Conservation (phyloP, 192 early-diverging fungal species). For the Coemansia sp. region DNA sequence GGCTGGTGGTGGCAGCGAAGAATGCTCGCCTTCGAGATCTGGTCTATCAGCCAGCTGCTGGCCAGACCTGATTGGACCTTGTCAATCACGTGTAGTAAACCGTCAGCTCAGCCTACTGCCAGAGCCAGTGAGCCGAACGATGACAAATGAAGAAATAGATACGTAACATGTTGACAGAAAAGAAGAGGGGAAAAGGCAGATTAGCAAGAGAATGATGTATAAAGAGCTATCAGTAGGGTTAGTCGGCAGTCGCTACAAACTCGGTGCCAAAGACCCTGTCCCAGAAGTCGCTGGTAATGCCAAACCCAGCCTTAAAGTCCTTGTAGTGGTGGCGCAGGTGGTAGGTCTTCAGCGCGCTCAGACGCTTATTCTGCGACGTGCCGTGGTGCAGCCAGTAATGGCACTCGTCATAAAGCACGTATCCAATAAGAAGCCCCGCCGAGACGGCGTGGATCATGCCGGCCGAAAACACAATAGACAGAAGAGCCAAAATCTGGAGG, state of each 20-base stretch:
- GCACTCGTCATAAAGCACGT: constrained; percentile 87
- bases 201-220: neutral
- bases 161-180: neutral
- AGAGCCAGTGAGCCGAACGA: neutral
- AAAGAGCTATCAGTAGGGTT: constrained; percentile 2
- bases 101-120: neutral
- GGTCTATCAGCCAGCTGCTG: neutral
- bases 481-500: constrained; percentile 61
- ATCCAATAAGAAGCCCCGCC: constrained; percentile 76
- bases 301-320: constrained; percentile 81
- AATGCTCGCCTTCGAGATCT: neutral
- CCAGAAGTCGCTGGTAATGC: constrained; percentile 91
- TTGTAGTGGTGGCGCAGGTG: constrained; percentile 96
- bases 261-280: constrained; percentile 75
- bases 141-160: neutral
- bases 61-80: constrained; percentile 1
- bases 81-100: neutral
- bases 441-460: constrained; percentile 66
- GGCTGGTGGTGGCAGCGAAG: neutral
- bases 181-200: constrained; percentile 1
- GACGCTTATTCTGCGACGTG: constrained; percentile 64
- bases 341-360: constrained; percentile 88
- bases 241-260: constrained; percentile 24
- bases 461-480: constrained; percentile 60
- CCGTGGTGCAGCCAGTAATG: constrained; percentile 97